Evolutionary conservation across 331 rosid species (phyloP), one percentile per base, ranked within the genome.

Genomic region (Malus hybrid): DNA sequence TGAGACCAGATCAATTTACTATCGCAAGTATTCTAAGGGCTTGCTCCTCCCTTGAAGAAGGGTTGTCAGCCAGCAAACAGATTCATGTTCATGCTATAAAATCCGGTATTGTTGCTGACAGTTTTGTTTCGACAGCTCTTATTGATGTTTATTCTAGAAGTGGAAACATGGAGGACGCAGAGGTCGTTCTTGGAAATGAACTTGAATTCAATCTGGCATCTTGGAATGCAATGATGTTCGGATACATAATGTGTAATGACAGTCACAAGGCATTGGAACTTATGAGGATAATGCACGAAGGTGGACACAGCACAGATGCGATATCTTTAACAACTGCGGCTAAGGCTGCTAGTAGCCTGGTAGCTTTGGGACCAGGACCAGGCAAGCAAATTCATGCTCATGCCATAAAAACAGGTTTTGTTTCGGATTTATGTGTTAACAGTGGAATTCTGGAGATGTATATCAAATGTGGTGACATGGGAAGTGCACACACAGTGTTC

Each of bases 171-270:
- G 85, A 83, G 32, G 94, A 90, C 76, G 94, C 96, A 1, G 87
- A 85, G 70, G 62, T 73, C 72, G 79, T 93, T 76, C 82, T 93
- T 36, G 75, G 39, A 48, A 79, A 75, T 66, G 84, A 83, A 71
- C 81, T 83, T 69, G 82, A 77, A 70, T 85, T 88, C 79, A 88
- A 93, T 77, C 75, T 93, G 82, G 94, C 94, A 50, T 86, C 89
- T 62, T 89, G 93, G 96, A 93, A 90, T 79, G 92, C 97, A 33
- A 80, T 93, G 91, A 93, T 88, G 91, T 86, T 77, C 78, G 96
- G 94, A 28, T 83, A 87, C 62, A 76, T 88, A 75, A 72, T 34
- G 52, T 75, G 87, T 68, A 78, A 81, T 28, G 78, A 71, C 48
- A 81, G 80, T 75, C 77, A 53, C 61, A 80, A 84, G 79, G 90